Base-by-base conservation (phyloP, 495 filamentous ascomycete species). In the Annulohypoxylon bovei region DNA sequence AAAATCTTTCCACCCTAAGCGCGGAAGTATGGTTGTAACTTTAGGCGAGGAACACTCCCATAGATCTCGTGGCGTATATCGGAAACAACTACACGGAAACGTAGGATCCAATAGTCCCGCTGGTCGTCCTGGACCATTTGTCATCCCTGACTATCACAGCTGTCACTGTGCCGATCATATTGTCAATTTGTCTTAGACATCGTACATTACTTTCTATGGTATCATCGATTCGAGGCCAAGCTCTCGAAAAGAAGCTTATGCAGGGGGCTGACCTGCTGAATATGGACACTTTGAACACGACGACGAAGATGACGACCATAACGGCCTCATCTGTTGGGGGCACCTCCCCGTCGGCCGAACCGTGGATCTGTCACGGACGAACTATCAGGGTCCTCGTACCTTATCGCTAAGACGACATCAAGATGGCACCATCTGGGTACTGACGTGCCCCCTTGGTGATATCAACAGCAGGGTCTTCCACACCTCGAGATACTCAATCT, bases 1-100 rank as follows among this genome's bases (percentile, higher is more conserved):
- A 70, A 65, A 69, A 76, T 76, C 71, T 71, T 76, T 75, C 74
- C 74, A 69, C 72, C 72, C 72, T 76, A 30, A 76, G 74, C 64
- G 65, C 71, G 74, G 74, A 76, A 63, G 61, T 28, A 60, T 66
- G 57, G 46, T 30, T 68, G 66, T 64, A 75, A 69, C 72, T 68
- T 76, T 76, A 76, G 68, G 74, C 68, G 66, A 70, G 53, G 27
- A 70, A 16, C 68, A 56, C 58, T 56, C 40, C 62, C 42, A 65
- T 49, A 56, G 62, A 58, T 53, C 50, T 62, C 60, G 62, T 14
- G 72, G 53, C 69, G 61, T 72, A 42, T 72, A 76, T 74, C 68
- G 55, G 74, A 74, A 74, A 74, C 71, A 56, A 46, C 52, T 65
- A 62, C 62, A 59, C 55, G 61, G 65, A 61, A 59, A 60, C 58